phyloP scores from a whole-genome alignment of 192 early-diverging fungal genomes.

The Thamnidium elegans region DNA sequence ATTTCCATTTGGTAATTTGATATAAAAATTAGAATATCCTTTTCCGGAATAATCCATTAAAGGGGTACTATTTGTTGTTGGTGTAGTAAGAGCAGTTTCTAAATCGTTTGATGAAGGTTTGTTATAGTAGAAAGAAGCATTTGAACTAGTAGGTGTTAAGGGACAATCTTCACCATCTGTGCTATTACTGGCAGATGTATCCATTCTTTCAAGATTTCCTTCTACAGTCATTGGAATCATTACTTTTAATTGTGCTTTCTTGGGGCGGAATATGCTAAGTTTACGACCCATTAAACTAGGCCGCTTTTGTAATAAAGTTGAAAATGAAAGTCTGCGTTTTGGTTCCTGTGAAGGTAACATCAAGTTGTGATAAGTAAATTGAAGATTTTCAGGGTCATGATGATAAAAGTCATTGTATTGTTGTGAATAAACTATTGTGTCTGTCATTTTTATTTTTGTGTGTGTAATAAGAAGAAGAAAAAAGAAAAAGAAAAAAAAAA shows the following conservation, averaged over 20 bases:
- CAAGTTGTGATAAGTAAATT: slow-evolving; percentile 3
- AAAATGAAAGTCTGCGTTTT: neutral
- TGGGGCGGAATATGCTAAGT: neutral
- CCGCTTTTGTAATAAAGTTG: slow-evolving; percentile 7
- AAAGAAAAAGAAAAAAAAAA: neutral
- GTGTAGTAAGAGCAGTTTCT: slow-evolving; percentile 3
- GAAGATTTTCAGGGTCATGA: neutral
- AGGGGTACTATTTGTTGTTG: neutral
- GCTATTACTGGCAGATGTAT: neutral
- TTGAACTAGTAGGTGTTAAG: neutral
- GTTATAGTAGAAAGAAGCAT: neutral
- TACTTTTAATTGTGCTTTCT: slow-evolving; percentile 3
- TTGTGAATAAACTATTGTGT: neutral
- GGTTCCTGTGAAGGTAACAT: neutral
- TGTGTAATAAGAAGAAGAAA: slow-evolving; percentile 1
- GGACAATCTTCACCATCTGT: neutral
- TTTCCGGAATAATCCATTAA: slow-evolving; percentile 8
- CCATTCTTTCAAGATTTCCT: neutral
- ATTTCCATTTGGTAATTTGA: slow-evolving; percentile 35
- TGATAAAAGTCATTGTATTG: slow-evolving; percentile 1
- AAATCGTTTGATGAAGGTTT: neutral
- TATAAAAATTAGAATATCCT: slow-evolving; percentile 38
- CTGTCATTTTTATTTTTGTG: slow-evolving; percentile 12
- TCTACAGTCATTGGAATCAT: slow-evolving; percentile 2
- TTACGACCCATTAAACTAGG: slow-evolving; percentile 15